Percentiles rank a stretch among this genome's conserved stretches.
These are phyloP conservation scores for Podila epigama DNA, from an alignment of 192 early-diverging fungal species.

Conservation along the genomic window DNA sequence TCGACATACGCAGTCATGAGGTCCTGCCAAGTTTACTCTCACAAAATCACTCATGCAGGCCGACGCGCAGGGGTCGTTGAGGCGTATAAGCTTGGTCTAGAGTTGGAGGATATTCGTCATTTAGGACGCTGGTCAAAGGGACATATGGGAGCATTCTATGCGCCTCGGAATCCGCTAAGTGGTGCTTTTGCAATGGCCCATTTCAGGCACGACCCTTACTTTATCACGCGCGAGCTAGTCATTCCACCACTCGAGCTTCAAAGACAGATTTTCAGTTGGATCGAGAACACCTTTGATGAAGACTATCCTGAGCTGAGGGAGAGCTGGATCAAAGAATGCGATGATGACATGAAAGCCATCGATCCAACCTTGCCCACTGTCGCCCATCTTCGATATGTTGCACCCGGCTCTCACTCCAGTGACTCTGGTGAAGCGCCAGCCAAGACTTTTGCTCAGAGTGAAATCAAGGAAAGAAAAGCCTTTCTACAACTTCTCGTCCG, in stretches of 20 bases:
- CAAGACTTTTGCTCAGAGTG: neutral
- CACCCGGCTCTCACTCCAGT: neutral
- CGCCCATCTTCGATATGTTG: neutral
- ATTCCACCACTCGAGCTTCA: conserved; percentile 17
- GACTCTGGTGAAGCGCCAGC: neutral
- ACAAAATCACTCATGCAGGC: conserved; percentile 15
- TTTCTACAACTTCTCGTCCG: neutral
- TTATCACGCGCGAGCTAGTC: conserved; percentile 17
- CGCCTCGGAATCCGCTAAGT: conserved; percentile 2
- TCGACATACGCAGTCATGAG: conserved; percentile 24
- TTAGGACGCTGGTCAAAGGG: conserved; percentile 19
- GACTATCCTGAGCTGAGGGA: conserved; percentile 2
- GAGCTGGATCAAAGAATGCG: conserved; percentile 9
- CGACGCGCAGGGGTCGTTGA: conserved; percentile 14
- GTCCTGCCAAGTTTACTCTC: conserved; percentile 16
- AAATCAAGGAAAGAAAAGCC: neutral
- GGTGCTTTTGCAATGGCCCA: conserved; percentile 26
- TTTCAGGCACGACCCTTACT: conserved; percentile 14
- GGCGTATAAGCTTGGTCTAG: conserved; percentile 5
- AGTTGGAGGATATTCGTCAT: conserved; percentile 15
- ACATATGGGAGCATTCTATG: conserved; percentile 17
- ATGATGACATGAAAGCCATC: conserved; percentile 9
- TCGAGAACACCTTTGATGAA: conserved; percentile 8
- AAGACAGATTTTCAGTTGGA: conserved; percentile 24
- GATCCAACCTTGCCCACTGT: conserved; percentile 10